These are phyloP conservation scores for Penicillium concentricum DNA, from an alignment of 2,329 filamentous ascomycete genomes.

Conservation along the genomic window DNA sequence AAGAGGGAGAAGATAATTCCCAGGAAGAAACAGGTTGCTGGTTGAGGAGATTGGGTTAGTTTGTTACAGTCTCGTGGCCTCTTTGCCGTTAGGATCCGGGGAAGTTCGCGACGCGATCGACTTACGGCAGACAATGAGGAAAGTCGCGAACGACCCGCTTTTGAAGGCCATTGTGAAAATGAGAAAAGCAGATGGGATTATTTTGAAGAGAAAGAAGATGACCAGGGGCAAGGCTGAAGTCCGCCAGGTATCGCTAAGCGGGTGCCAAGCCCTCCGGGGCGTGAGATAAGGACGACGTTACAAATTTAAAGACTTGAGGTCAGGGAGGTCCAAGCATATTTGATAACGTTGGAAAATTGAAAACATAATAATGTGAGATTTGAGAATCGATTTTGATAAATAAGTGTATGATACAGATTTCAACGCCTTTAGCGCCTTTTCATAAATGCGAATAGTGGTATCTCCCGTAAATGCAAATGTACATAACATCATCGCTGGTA, in stretches of 20 bases:
- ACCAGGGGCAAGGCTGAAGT: slow-evolving; percentile 6
- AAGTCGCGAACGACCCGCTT: slow-evolving; percentile 79
- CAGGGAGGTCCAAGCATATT: background rate
- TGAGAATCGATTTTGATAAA: slow-evolving; percentile 1
- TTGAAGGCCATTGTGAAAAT: slow-evolving; percentile 35
- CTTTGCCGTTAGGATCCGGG: slow-evolving; percentile 6
- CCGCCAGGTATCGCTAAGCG: slow-evolving; percentile 17
- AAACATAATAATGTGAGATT: background rate
- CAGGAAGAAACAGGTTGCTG: slow-evolving; percentile 94
- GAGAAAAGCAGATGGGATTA: background rate
- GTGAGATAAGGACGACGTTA: background rate
- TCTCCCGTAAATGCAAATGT: slow-evolving; percentile 36
- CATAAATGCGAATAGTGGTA: slow-evolving; percentile 32
- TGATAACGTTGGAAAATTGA: background rate
- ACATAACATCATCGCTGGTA: slow-evolving; percentile 42
- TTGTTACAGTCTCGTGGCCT: slow-evolving; percentile 5
- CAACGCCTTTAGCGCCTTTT: slow-evolving; percentile 15
- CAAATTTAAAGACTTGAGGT: background rate
- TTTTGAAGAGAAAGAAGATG: slow-evolving; percentile 5
- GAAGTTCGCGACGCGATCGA: slow-evolving; percentile 24
- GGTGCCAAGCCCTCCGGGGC: slow-evolving; percentile 16
- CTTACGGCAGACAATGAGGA: slow-evolving; percentile 93
- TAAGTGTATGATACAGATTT: slow-evolving; percentile 21
- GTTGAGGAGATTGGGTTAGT: slow-evolving; percentile 11
- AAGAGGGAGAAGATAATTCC: slow-evolving; percentile 96